Conservation (phyloP, 1,139 yeast species). For the Lodderomyces theae region DNA sequence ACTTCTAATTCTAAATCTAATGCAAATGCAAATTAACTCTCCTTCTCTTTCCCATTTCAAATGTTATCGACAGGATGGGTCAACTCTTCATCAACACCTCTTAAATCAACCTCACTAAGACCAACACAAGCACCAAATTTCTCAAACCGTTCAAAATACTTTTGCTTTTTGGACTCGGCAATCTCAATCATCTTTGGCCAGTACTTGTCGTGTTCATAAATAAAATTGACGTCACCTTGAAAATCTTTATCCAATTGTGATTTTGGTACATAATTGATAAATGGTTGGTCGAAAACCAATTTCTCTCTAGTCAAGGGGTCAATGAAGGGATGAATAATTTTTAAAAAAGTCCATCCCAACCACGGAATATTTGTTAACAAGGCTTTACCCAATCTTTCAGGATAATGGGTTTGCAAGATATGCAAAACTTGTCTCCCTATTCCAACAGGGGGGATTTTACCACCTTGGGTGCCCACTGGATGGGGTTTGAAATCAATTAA, state of each 20-base stretch:
- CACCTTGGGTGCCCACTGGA: constrained; percentile 50
- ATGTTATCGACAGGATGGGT: constrained; percentile 33
- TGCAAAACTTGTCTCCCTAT: constrained; percentile 73
- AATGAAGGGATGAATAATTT: constrained; percentile 47
- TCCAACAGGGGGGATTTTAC: constrained; percentile 80
- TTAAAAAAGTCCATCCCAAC: constrained; percentile 48
- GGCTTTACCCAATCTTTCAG: constrained; percentile 49
- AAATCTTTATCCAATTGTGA: constrained; percentile 49
- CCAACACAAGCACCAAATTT: constrained; percentile 42
- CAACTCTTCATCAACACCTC: constrained; percentile 53
- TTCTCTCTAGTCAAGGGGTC: constrained; percentile 51
- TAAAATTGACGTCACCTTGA: constrained; percentile 42
- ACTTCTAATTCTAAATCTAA: too few relatives aligned
- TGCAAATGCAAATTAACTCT: too few relatives aligned
- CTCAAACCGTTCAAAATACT: constrained; percentile 38
- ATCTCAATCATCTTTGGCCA: constrained; percentile 44
- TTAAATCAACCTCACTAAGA: constrained; percentile 66
- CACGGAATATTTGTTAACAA: constrained; percentile 48
- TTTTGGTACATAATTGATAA: constrained; percentile 43
- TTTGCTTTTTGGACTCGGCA: constrained; percentile 34
- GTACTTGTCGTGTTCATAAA: constrained; percentile 41
- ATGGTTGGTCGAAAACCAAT: constrained; percentile 49
- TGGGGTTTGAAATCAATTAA: constrained; percentile 47
- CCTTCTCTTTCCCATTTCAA: constrained; percentile 4
- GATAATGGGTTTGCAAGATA: constrained; percentile 59